Conservation (phyloP, 805 yeast genomes). For the Torulaspora maleeae region DNA sequence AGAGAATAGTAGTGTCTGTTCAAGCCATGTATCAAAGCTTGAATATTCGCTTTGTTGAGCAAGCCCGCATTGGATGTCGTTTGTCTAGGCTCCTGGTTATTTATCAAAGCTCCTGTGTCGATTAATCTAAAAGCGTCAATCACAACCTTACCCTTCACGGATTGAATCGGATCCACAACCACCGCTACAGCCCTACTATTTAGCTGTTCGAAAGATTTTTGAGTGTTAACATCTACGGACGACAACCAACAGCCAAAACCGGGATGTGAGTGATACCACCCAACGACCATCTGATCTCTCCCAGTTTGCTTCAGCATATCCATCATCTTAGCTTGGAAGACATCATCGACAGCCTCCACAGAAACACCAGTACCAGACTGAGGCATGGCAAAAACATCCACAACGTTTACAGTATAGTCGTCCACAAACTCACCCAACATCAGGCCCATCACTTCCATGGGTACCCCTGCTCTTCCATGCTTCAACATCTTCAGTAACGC, state of each 20-base stretch:
- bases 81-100: slow-evolving; percentile 97
- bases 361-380: slow-evolving; percentile 98
- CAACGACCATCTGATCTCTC: slow-evolving; percentile 98
- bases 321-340: slow-evolving; percentile 98
- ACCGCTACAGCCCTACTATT: slow-evolving; percentile 97
- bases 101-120: slow-evolving; percentile 79
- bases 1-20: slow-evolving; percentile 95
- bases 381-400: slow-evolving; percentile 99
- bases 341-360: slow-evolving; percentile 98
- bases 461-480: slow-evolving; percentile 91
- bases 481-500: slow-evolving; percentile 95
- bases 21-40: slow-evolving; percentile 93
- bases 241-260: slow-evolving; percentile 99
- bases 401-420: slow-evolving; percentile 93
- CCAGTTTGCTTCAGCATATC: slow-evolving; percentile 99
- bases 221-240: slow-evolving; percentile 95
- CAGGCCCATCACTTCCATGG: slow-evolving; percentile 92
- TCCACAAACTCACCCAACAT: slow-evolving; percentile 98
- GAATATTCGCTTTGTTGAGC: slow-evolving; percentile 92
- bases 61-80: slow-evolving; percentile 94
- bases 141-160: slow-evolving; percentile 97
- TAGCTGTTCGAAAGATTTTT: slow-evolving; percentile 94
- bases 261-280: slow-evolving; percentile 99
- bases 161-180: slow-evolving; percentile 96
- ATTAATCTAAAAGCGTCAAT: slow-evolving; percentile 97